Evolutionary conservation across 768 basidiomycete genomes (phyloP).

Genomic region (Xerocomus potaroensis): DNA sequence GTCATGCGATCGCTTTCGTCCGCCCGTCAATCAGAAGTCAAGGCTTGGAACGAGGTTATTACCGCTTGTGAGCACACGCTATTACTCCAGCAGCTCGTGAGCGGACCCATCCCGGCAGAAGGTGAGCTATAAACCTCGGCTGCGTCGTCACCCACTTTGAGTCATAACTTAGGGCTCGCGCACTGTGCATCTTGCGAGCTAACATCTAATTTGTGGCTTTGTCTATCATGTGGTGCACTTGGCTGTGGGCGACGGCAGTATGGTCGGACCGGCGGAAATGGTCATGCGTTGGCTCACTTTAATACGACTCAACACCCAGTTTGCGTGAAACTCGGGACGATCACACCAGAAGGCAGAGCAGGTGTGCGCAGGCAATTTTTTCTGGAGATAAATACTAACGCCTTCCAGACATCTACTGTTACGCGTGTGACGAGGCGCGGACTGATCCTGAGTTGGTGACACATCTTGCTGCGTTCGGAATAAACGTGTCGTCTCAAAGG

Average conservation of each 20-base stretch:
- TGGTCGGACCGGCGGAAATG: constrained; percentile 80
- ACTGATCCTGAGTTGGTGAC: constrained; percentile 67
- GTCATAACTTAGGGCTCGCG: constrained; percentile 53
- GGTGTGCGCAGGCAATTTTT: constrained; percentile 46
- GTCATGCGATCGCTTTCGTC: constrained; percentile 83
- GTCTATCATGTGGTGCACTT: constrained; percentile 84
- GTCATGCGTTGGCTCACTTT: constrained; percentile 83
- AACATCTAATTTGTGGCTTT: constrained; percentile 93
- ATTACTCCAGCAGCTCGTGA: constrained; percentile 43
- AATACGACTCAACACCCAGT: constrained; percentile 68
- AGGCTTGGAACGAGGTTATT: constrained; percentile 98
- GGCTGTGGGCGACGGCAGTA: constrained; percentile 87
- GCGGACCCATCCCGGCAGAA: constrained; percentile 24
- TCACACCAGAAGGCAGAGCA: constrained; percentile 90
- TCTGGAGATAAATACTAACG: background rate
- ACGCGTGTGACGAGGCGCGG: constrained; percentile 80
- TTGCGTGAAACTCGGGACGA: constrained; percentile 92
- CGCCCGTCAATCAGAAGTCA: constrained; percentile 88
- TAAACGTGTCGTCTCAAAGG: constrained; percentile 72
- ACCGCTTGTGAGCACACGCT: constrained; percentile 77
- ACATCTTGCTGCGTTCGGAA: constrained; percentile 82
- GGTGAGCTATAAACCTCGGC: constrained; percentile 9
- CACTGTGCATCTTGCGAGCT: constrained; percentile 82
- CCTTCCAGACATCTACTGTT: constrained; percentile 83
- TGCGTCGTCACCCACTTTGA: background rate